Evolutionary conservation across 164 flowering plant species (phyloP), one percentile per base, ranked within the genome.

Genomic region (Aristolochia californica): DNA sequence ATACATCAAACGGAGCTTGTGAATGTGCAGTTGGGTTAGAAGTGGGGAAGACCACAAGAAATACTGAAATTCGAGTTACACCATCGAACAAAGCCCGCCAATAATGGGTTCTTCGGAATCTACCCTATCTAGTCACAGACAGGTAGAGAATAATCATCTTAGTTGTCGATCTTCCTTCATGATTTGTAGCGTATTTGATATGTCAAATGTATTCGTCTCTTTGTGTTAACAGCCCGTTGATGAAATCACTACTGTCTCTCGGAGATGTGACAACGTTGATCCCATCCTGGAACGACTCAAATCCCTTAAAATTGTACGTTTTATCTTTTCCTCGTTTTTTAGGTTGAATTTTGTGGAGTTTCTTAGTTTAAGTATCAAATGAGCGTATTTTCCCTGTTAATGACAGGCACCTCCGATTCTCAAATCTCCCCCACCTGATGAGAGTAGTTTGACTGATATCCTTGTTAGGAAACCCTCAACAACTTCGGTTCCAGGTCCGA

Each of bases 401-500:
- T 64, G 48, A 56, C 69, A 91, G 98, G 65, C 88, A 14, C 58
- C 81, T 30, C 96, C 98, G 11, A 81, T 91, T 59, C 64, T 91
- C 71, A 79, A 78, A 24, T 60, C 87, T 3, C 79, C 71, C 12
- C 83, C 88, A 14, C 50, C 75, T 18, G 45, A 40, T 13, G 55
- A 58, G 2, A 69, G 77, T 66, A 91, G 87, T 78, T 75, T 88
- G 77, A 84, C 95, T 7, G 98, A 91, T 67, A 82, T 91, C 66
- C 75, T 91, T 24, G 86, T 91, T 21, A 77, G 91, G 66, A 86
- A 81, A 65, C 75, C 96, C 1, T 7, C 62, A 10, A 64, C 79
- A 0, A 71, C 88, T 52, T 72, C 87, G 53, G 75, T 44, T 45
- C 56, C 56, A 54, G 56, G 56, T 54, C 21, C 5, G 28, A 24